phyloP scores from a whole-genome alignment of 2,329 filamentous ascomycete species.

The Neurospora sp. region DNA sequence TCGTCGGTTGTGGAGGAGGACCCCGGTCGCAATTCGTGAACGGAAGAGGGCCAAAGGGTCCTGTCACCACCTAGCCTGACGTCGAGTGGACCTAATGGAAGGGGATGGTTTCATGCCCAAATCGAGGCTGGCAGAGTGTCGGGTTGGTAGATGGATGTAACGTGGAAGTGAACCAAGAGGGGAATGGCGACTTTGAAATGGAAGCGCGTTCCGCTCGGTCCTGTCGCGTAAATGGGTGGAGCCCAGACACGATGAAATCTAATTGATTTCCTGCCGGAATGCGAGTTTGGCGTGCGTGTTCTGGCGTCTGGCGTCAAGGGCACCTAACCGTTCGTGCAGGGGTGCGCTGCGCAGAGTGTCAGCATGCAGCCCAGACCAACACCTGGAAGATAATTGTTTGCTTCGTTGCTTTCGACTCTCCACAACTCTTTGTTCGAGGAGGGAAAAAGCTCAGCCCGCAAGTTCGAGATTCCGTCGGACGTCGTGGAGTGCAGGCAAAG shows the following conservation, averaged over 20 bases:
- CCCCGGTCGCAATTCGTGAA: no score
- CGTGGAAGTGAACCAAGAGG: not conserved
- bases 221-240: not conserved
- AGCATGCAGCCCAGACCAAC: not conserved
- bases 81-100: slow-evolving; percentile 13
- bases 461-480: not conserved
- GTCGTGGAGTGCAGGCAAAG: not conserved
- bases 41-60: not conserved
- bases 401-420: not conserved
- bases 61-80: slow-evolving; percentile 1
- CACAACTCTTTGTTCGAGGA: not conserved
- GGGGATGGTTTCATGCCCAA: slow-evolving; percentile 17
- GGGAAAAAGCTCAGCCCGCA: not conserved
- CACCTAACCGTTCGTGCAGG: not conserved
- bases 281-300: not conserved
- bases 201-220: not conserved
- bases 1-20: not conserved
- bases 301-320: not conserved
- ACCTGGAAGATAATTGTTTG: not conserved
- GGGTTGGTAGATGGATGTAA: not conserved
- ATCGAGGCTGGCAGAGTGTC: slow-evolving; percentile 12
- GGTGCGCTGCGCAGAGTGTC: not conserved
- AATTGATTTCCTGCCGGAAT: not conserved
- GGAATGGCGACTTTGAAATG: not conserved
- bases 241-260: not conserved